Conservation (phyloP, 1,139 yeast genomes). For the Taphrina confusa region DNA sequence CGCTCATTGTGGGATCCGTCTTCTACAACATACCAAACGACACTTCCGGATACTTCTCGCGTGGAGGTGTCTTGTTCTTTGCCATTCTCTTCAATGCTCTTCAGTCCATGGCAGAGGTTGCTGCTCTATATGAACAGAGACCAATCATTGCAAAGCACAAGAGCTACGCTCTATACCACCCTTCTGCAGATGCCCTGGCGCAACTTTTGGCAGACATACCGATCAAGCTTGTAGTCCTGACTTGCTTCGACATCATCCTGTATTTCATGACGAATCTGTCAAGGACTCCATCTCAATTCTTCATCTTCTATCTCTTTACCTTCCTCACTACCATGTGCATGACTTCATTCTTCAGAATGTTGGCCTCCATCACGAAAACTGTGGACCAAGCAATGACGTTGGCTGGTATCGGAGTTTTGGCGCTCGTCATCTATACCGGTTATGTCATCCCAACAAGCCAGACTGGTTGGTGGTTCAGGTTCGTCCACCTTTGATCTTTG, state of each 20-base stretch:
- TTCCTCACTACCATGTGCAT: slow-evolving; percentile 55
- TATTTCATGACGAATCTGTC: slow-evolving; percentile 63
- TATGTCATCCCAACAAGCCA: slow-evolving; percentile 55
- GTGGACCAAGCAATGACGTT: slow-evolving; percentile 64
- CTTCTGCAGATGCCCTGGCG: slow-evolving; percentile 68
- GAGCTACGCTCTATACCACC: slow-evolving; percentile 63
- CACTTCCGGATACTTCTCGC: slow-evolving; percentile 57
- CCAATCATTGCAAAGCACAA: slow-evolving; percentile 64
- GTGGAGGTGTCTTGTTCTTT: slow-evolving; percentile 53
- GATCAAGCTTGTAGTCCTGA: slow-evolving; percentile 53
- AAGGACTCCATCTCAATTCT: slow-evolving; percentile 62
- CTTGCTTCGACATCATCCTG: slow-evolving; percentile 53
- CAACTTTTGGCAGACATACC: slow-evolving; percentile 62
- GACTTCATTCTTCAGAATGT: slow-evolving; percentile 61
- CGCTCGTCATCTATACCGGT: slow-evolving; percentile 60
- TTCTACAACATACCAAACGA: slow-evolving; percentile 60
- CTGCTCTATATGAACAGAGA: slow-evolving; percentile 57
- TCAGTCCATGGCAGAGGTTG: slow-evolving; percentile 35
- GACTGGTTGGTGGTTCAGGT: slow-evolving; percentile 35
- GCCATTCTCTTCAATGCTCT: slow-evolving; percentile 49
- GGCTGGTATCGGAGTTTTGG: slow-evolving; percentile 58
- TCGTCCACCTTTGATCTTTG: slow-evolving; percentile 19
- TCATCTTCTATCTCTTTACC: slow-evolving; percentile 57
- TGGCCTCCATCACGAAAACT: slow-evolving; percentile 60
- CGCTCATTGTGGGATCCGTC: slow-evolving; percentile 65